These are phyloP conservation scores for Rhodotorula graminis DNA, from an alignment of 768 basidiomycete species.

Conservation along the genomic window DNA sequence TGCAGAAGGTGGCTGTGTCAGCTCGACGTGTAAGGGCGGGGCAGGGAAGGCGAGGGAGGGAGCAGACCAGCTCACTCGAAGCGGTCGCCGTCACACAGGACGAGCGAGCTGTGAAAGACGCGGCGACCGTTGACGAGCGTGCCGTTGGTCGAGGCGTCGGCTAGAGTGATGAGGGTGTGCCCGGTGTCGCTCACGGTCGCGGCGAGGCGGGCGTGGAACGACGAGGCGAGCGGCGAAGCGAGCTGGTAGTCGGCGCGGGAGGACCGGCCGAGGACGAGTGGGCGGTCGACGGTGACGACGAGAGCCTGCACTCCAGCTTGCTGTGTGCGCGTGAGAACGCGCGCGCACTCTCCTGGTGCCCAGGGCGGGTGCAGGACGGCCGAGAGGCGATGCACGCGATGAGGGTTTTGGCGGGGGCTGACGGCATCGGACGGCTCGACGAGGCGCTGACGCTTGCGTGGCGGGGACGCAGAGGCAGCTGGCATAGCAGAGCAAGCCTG, in stretches of 20 bases:
- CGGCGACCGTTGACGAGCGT: slow-evolving; percentile 24
- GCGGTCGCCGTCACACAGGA: slow-evolving; percentile 23
- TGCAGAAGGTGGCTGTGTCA: background rate
- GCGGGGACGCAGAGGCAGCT: no score
- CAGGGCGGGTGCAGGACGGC: background rate
- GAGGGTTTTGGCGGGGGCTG: no score
- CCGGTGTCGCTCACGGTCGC: slow-evolving; percentile 21
- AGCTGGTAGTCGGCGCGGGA: background rate
- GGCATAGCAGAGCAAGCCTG: no score
- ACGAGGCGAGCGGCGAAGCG: background rate
- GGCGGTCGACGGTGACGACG: background rate
- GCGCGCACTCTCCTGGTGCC: background rate
- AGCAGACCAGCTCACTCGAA: slow-evolving; percentile 14
- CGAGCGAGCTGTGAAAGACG: background rate
- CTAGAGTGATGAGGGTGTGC: slow-evolving; percentile 17
- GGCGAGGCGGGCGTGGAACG: background rate
- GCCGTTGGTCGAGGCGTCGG: slow-evolving; percentile 21
- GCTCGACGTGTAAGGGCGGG: no score
- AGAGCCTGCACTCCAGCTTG: background rate
- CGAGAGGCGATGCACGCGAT: background rate
- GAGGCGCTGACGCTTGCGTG: no score
- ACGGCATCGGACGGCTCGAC: no score
- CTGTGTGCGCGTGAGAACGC: background rate
- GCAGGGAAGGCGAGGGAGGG: background rate
- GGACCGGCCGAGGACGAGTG: slow-evolving; percentile 2